phyloP scores from a whole-genome alignment of 495 filamentous ascomycete genomes.

The Penicillium pulvis region DNA sequence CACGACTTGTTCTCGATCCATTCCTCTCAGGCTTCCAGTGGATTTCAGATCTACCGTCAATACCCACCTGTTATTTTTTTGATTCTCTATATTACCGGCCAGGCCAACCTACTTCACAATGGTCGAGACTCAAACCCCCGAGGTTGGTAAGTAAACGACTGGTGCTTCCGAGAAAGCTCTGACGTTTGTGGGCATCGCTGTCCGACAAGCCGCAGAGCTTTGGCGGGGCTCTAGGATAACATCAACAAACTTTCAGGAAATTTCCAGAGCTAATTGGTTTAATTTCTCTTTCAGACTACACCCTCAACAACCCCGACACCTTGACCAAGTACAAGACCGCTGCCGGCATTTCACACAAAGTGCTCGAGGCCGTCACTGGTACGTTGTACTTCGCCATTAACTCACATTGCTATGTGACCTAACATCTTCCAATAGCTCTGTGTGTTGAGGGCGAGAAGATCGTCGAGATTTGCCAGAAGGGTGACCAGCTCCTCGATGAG shows the following conservation, averaged over 20 bases:
- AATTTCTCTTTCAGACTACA: conserved; percentile 67
- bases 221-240: background rate
- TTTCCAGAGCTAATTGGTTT: conserved; percentile 9
- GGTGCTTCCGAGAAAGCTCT: conserved; percentile 40
- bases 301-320: conserved; percentile 93
- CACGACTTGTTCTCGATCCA: conserved; percentile 39
- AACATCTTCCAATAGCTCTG: conserved; percentile 54
- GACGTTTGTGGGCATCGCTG: conserved; percentile 41
- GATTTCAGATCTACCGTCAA: conserved; percentile 26
- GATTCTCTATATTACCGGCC: conserved; percentile 23
- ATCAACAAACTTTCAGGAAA: background rate
- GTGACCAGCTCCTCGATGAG: conserved; percentile 91
- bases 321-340: conserved; percentile 99
- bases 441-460: conserved; percentile 89
- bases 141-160: conserved; percentile 48
- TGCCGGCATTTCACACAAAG: conserved; percentile 90
- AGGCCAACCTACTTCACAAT: conserved; percentile 40
- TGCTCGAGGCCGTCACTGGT: conserved; percentile 81
- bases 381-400: conserved; percentile 20
- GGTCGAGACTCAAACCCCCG: conserved; percentile 44
- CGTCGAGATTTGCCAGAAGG: conserved; percentile 87
- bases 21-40: conserved; percentile 27
- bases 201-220: conserved; percentile 20
- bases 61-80: conserved; percentile 18
- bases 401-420: conserved; percentile 15